A percentile compares a stretch with the other conserved stretches of the same genome.
Evolutionary conservation across 192 early-diverging fungal genomes (phyloP).

Genomic region (Mortierella antarctica): DNA sequence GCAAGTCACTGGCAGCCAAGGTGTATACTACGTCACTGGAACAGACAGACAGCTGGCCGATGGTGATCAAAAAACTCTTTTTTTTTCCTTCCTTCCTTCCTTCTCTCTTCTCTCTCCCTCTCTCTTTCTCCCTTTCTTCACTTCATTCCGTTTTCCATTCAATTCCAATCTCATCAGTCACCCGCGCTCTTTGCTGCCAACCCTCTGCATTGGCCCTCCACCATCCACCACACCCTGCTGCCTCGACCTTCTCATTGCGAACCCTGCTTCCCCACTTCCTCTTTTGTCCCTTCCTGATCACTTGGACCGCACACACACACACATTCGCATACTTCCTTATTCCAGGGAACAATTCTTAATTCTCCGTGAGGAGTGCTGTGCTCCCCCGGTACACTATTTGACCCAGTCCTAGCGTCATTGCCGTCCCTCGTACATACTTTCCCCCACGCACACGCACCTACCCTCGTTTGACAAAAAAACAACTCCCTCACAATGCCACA

Average conservation of each 20-base stretch:
- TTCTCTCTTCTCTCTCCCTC: neutral
- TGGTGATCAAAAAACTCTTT: neutral
- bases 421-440: neutral
- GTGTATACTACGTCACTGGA: no score
- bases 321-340: neutral
- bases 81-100: neutral
- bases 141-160: neutral
- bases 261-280: neutral
- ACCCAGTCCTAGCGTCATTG: no score
- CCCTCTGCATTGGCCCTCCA: neutral
- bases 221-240: neutral
- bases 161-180: neutral
- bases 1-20: no score
- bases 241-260: neutral
- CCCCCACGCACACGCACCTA: neutral
- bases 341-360: no score
- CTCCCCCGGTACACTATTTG: no score
- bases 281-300: neutral
- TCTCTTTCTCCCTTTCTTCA: neutral
- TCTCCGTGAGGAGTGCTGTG: no score
- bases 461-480: no score
- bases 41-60: no score
- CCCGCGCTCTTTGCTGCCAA: neutral
- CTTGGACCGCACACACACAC: neutral
- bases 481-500: slow-evolving; percentile 17